These are phyloP conservation scores for Pseudocercospora cruenta DNA, from an alignment of 2,329 filamentous ascomycete species.

Conservation along the genomic window DNA sequence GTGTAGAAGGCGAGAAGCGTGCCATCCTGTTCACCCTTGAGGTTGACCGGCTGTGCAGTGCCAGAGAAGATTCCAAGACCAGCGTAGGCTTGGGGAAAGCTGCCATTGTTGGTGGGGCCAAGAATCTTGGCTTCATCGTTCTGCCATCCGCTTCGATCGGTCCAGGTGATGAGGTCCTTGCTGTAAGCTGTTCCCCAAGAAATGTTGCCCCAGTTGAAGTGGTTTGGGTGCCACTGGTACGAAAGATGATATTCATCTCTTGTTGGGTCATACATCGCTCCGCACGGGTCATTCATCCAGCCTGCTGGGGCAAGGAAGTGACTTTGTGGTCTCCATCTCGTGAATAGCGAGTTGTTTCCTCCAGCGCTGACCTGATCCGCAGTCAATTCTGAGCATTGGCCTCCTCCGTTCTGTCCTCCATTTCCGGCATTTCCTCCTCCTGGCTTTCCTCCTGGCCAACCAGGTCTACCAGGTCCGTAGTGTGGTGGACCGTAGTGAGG, in stretches of 20 bases:
- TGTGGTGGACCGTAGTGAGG: conserved; percentile 5
- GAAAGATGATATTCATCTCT: conserved; percentile 56
- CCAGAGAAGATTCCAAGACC: conserved; percentile 58
- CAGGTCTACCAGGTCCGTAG: background rate
- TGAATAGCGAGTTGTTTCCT: conserved; percentile 55
- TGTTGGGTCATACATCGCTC: conserved; percentile 54
- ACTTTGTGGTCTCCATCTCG: conserved; percentile 51
- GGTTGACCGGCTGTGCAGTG: conserved; percentile 53
- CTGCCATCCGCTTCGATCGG: conserved; percentile 52
- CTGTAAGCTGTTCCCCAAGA: conserved; percentile 58
- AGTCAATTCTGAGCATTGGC: conserved; percentile 33
- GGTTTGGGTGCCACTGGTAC: conserved; percentile 57
- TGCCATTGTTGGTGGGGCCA: conserved; percentile 45
- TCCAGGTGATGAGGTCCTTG: conserved; percentile 50
- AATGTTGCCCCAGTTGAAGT: conserved; percentile 54
- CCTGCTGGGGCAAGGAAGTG: conserved; percentile 54
- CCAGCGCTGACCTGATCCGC: conserved; percentile 37
- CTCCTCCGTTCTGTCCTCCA: background rate
- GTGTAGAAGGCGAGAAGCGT: conserved; percentile 54
- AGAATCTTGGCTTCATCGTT: conserved; percentile 45
- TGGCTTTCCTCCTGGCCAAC: background rate
- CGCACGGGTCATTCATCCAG: conserved; percentile 57
- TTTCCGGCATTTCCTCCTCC: background rate
- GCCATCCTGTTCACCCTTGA: conserved; percentile 51
- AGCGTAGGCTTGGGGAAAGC: conserved; percentile 45